phyloP scores from a whole-genome alignment of 2,329 filamentous ascomycete species.

The Talaromyces funiculosus region DNA sequence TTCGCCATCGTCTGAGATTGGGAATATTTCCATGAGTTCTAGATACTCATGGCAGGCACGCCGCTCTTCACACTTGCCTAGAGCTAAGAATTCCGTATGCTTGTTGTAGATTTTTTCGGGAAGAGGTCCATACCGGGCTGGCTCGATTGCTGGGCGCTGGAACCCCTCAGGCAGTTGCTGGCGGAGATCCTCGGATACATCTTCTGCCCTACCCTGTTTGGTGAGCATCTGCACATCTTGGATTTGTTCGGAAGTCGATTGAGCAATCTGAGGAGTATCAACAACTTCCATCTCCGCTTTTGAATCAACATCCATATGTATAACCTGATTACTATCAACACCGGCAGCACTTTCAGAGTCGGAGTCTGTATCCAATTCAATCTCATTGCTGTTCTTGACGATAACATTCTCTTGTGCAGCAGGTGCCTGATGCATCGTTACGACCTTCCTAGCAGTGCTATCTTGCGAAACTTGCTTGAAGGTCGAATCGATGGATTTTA shows the following conservation, averaged over 20 bases:
- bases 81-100: conserved; percentile 73
- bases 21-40: conserved; percentile 63
- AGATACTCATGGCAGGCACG: conserved; percentile 73
- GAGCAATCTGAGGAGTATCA: background rate
- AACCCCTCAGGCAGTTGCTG: conserved; percentile 75
- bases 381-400: conserved; percentile 37
- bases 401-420: conserved; percentile 10
- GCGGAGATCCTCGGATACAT: conserved; percentile 60
- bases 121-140: conserved; percentile 55
- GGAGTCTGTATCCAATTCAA: conserved; percentile 32
- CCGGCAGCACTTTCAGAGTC: conserved; percentile 1
- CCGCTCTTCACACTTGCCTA: conserved; percentile 67
- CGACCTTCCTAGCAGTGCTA: conserved; percentile 17
- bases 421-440: conserved; percentile 18
- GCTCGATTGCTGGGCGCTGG: conserved; percentile 24
- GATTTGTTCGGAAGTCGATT: background rate
- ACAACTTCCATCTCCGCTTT: background rate
- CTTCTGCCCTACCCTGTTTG: conserved; percentile 14
- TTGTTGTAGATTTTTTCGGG: conserved; percentile 71
- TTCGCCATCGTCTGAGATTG: conserved; percentile 35
- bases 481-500: conserved; percentile 17
- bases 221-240: background rate
- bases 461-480: conserved; percentile 33
- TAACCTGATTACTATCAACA: background rate
- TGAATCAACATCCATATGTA: background rate